Evolutionary conservation across 1,284 basidiomycete species (phyloP).

Genomic region (Ceraceosorus guamensis): DNA sequence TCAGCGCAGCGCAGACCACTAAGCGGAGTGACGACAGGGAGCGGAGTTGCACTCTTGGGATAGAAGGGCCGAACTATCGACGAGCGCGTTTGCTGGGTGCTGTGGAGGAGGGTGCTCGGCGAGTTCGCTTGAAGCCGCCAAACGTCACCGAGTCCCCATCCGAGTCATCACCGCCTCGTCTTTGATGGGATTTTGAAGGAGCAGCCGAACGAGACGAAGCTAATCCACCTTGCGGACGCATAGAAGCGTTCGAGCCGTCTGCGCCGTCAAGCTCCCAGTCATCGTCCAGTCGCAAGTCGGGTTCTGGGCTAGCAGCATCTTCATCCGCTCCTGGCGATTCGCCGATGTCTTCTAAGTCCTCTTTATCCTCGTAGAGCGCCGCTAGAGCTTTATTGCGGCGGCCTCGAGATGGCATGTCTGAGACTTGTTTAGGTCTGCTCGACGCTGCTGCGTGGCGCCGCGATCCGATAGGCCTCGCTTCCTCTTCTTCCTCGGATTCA

Average conservation of each 20-base stretch:
- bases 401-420: neutral
- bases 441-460: neutral
- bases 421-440: too few species aligned
- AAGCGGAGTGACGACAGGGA: too few species aligned
- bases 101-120: neutral
- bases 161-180: neutral
- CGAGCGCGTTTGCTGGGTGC: neutral
- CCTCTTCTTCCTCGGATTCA: slow-evolving; percentile 1
- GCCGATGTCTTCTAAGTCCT: neutral
- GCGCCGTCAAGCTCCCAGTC: neutral
- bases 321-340: neutral
- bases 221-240: neutral
- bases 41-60: too few species aligned
- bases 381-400: neutral
- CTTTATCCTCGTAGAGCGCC: too few species aligned
- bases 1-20: too few species aligned
- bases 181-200: neutral
- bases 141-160: neutral
- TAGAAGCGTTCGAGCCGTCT: neutral
- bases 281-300: neutral
- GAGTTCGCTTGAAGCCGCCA: neutral
- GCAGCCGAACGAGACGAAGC: neutral
- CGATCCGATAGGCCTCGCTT: neutral
- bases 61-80: neutral
- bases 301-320: neutral